These are phyloP conservation scores for Botrytis paeoniae DNA, from an alignment of 2,329 filamentous ascomycete species.

Conservation along the genomic window DNA sequence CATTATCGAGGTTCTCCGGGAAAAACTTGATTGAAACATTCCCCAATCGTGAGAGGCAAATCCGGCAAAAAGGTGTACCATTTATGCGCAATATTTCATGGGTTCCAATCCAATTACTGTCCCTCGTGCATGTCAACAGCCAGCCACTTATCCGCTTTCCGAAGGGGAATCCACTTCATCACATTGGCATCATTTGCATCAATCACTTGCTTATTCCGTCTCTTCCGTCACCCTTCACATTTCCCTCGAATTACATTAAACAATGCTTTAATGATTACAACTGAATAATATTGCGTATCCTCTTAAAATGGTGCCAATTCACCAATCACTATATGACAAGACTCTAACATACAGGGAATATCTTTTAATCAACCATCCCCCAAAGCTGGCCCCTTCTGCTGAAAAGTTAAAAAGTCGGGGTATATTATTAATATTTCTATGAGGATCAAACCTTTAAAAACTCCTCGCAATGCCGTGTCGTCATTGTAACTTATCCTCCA, in stretches of 20 bases:
- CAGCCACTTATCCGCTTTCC: neutral
- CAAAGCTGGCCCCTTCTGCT: neutral
- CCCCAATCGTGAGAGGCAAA: neutral
- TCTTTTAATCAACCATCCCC: neutral
- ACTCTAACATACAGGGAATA: neutral
- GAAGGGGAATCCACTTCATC: neutral
- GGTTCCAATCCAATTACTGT: neutral
- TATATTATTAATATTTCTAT: constrained; percentile 8
- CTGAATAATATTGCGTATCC: neutral
- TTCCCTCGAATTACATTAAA: neutral
- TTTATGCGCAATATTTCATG: neutral
- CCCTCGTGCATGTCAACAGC: neutral
- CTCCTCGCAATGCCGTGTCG: neutral
- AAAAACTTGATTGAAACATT: neutral
- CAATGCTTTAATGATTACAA: neutral
- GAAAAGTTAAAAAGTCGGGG: neutral
- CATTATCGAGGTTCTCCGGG: neutral
- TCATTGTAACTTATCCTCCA: neutral
- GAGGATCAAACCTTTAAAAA: neutral
- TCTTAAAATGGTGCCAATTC: neutral
- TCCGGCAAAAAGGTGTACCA: neutral
- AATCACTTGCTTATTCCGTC: neutral
- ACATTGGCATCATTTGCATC: constrained; percentile 2
- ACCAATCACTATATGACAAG: neutral
- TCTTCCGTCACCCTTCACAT: neutral